Base-by-base conservation (phyloP, 2,329 filamentous ascomycete species). In the Pseudogymnoascus destructans region DNA sequence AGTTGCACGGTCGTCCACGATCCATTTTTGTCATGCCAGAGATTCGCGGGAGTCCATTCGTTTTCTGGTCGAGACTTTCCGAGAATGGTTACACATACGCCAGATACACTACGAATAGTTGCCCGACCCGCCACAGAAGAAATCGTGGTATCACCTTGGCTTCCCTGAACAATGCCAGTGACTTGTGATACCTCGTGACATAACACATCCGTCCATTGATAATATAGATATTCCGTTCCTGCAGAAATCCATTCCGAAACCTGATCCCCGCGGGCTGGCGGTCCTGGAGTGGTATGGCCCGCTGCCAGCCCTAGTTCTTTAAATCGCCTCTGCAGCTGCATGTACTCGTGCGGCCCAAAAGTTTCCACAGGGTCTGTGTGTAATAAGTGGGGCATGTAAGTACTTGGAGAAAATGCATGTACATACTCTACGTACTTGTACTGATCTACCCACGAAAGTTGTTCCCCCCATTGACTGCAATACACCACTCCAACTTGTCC, bases 21-120 rank as follows among this genome's bases (percentile, higher is more conserved):
- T 17, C 49, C 17, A 55, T 55, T 55, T 13, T 55, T 30, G 49
- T 55, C 17, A 55, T 55, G 49, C 49, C 17, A 55, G 49, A 55
- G 3, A 55, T 11, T 27, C 49, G 15, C 49, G 49, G 49, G 5
- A 25, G 19, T 27, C 49, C 17, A 30, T 55, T 25, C 6, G 25
- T 55, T 17, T 23, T 23, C 23, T 30, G n/a, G 10, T 30, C 7
- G 17, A 25, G 15, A 17, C 5, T 30, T 23, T 55, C 49, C 17
- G 9, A 19, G 23, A 55, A 30, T 30, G 49, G 49, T 27, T 30
- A 9, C 7, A 57, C 35, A 35, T 57, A 36, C 11, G 35, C 56
- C 6, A 57, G 32, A 35, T 46, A 57, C 6, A 42, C 17, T 35
- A 3, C 36, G 9, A 57, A 27, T 23, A 57, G 11, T 35, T 57